These are phyloP conservation scores for Brassica juncea DNA, from an alignment of 345 rosid genomes.

Conservation along the genomic window DNA sequence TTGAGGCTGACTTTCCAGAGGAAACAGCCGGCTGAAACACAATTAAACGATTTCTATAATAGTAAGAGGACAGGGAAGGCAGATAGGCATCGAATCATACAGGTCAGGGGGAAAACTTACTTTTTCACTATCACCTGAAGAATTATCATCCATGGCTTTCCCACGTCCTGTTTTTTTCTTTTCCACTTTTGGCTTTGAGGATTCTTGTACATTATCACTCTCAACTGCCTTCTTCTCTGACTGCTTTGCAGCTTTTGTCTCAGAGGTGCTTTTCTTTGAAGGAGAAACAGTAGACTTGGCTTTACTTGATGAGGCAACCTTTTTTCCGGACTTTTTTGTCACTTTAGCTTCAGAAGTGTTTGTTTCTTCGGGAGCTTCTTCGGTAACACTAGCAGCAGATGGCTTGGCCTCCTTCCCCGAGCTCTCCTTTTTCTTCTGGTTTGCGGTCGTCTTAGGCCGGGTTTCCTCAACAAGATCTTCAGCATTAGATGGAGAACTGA, in stretches of 20 bases:
- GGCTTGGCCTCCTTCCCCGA: slow-evolving; percentile 43
- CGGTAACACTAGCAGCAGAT: slow-evolving; percentile 46
- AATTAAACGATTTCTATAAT: slow-evolving; percentile 18
- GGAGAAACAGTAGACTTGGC: slow-evolving; percentile 33
- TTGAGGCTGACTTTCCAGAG: slow-evolving; percentile 56
- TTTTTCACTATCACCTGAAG: slow-evolving; percentile 56
- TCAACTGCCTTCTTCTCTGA: slow-evolving; percentile 54
- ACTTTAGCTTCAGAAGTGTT: slow-evolving; percentile 57
- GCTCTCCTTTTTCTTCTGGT: slow-evolving; percentile 59
- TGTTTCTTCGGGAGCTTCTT: slow-evolving; percentile 51
- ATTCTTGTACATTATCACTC: slow-evolving; percentile 52
- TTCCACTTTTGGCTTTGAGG: slow-evolving; percentile 50
- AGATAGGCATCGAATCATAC: background rate
- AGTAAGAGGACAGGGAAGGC: slow-evolving; percentile 11
- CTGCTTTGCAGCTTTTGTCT: slow-evolving; percentile 50
- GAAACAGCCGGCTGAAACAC: slow-evolving; percentile 51
- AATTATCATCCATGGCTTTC: slow-evolving; percentile 45
- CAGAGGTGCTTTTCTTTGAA: slow-evolving; percentile 44
- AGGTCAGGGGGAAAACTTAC: slow-evolving; percentile 35
- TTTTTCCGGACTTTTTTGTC: slow-evolving; percentile 46
- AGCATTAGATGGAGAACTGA: slow-evolving; percentile 42
- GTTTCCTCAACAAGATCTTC: slow-evolving; percentile 49
- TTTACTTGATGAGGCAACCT: slow-evolving; percentile 49
- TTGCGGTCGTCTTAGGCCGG: slow-evolving; percentile 47
- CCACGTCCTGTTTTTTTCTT: slow-evolving; percentile 57